Evolutionary conservation across 176 grass and related monocot species (phyloP).

Genomic region (Triticum aestivum): IWGSC_CS_RefSeq_v2.1 NC_057803.1:621253778-621254277

Average conservation of each 20-base stretch:
- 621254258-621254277: constrained; percentile 77
- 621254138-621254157: not conserved
- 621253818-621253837: not conserved
- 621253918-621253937: not conserved
- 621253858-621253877: not conserved
- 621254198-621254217: not conserved
- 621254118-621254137: not conserved
- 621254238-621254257: constrained; percentile 45
- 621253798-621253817: not conserved
- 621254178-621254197: not conserved
- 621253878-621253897: not conserved
- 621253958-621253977: not conserved
- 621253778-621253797: not conserved
- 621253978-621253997: not conserved
- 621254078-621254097: not conserved
- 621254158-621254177: not conserved
- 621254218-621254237: not conserved
- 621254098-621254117: not conserved
- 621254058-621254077: not conserved
- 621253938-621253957: not conserved
- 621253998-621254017: not conserved
- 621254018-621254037: not conserved
- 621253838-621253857: not conserved
- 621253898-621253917: not conserved
- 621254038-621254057: not conserved